phyloP scores from a whole-genome alignment of 345 rosid species.

The Geranium brycei region DNA sequence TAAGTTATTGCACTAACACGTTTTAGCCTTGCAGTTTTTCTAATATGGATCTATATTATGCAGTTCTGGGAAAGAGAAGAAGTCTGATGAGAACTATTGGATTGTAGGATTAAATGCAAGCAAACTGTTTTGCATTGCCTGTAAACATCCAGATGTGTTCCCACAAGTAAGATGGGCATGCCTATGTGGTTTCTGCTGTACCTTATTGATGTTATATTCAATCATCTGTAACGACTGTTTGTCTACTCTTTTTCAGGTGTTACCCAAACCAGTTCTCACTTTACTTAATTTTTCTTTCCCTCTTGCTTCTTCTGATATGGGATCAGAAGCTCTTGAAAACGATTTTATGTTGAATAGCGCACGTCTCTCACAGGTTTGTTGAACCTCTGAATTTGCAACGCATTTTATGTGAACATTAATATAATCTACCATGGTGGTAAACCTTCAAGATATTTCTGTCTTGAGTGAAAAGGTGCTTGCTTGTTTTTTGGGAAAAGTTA shows the following conservation, averaged over 20 bases:
- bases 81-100: constrained; percentile 73
- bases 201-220: not conserved
- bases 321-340: constrained; percentile 82
- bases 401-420: no score
- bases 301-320: constrained; percentile 82
- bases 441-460: not conserved
- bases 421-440: not conserved
- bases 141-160: constrained; percentile 54
- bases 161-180: constrained; percentile 47
- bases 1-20: not conserved
- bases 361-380: constrained; percentile 53
- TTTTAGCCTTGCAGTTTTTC: constrained; percentile 1
- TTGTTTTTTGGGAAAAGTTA: no score
- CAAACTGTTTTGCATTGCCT: constrained; percentile 60
- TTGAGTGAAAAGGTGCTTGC: not conserved
- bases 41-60: constrained; percentile 11
- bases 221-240: constrained; percentile 1
- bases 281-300: constrained; percentile 58
- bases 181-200: not conserved
- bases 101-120: constrained; percentile 63
- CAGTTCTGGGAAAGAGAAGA: constrained; percentile 59
- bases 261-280: constrained; percentile 76
- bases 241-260: constrained; percentile 40
- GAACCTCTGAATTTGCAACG: not conserved
- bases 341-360: constrained; percentile 65